Evolutionary conservation across 2,329 filamentous ascomycete genomes (phyloP), one percentile per base, ranked within the genome.

Genomic region (Aspergillaceae sp.): DNA sequence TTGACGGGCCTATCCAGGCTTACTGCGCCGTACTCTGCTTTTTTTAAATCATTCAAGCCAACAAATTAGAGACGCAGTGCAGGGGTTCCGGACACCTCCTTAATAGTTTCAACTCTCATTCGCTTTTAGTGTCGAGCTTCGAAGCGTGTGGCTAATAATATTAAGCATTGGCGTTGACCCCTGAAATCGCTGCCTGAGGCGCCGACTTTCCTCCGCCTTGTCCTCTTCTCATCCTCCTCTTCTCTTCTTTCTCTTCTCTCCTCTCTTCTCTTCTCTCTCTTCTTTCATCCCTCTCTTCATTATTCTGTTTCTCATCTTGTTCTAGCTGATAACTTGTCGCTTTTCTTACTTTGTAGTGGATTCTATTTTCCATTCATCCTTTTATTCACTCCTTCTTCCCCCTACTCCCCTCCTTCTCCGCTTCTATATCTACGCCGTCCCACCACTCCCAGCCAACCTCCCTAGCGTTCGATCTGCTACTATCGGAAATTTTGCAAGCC

Each of bases 161-260:
- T 6, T 32, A 32, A 32, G 5, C 8, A 32, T 32, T 6, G 36
- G 11, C 36, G 36, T 38, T 53, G 46, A 48, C 54, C 52, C 52
- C 52, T 56, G 48, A 52, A 51, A 43, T 42, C 10, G 19, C 35
- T 51, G 45, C 45, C 46, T 41, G 40, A 49, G 48, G 49, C 46
- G 26, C 11, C 37, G 26, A 8, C 6, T 28, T 11, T 41, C 43
- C 35, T 36, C 43, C 11, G 32, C 32, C 11, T 37, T 7, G 33
- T 46, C 48, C 44, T 36, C 29, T 36, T 41, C 41, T 38, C 38
- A 35, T 27, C 40, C 42, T 43, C 42, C 10, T 30, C 29, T 38
- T 19, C 5, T 38, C 19, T 10, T 26, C 36, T 28, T 38, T 26
- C 8, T 9, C 8, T 9, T 33, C 34, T 36, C 30, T 32, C 29